Base-by-base conservation (phyloP, 345 rosid genomes). In the Erodium maritimum region DNA sequence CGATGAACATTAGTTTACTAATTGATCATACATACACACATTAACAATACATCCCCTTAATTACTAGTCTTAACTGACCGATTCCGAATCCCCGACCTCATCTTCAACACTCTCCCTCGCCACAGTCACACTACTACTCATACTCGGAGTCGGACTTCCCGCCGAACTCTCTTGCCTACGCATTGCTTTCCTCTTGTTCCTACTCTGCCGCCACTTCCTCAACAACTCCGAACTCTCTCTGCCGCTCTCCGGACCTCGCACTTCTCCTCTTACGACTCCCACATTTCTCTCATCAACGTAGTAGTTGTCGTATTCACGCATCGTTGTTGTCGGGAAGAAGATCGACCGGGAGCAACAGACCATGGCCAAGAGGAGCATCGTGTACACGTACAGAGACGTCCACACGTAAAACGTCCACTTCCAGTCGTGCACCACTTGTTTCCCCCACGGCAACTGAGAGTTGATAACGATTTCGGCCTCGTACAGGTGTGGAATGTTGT, bases 321-420 rank as follows among this genome's bases (percentile, higher is more conserved):
- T 56, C 67, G 52, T 16, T 51, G 50, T 16, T 22, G 19, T 53
- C 21, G 79, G 90, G 55, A 79, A 82, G 46, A 86, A 50, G 16
- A 80, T 24, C 0, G 83, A 67, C 61, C 78, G 75, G 53, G 67
- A 78, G 61, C 75, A 79, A 61, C 73, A 60, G 5, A 80, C n/a
- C 50, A 88, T 59, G 1, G 67, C 5, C 0, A 72, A 1, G 13
- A 91, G 64, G 21, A 83, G 57, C 34, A 54, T 23, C 1, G 71
- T 37, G 71, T 73, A 89, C 3, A 81, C 58, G 37, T 73, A 71
- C 34, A 89, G 45, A 0, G 91, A 78, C 19, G 75, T 61, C 95
- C 91, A 91, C 0, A 83, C 85, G 24, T 65, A 81, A 11, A 81
- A 59, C 7, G 89, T 84, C 95, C 91, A 91, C 65, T 67, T 85